phyloP scores from a whole-genome alignment of 495 filamentous ascomycete species.

The Lepraria neglecta region DNA sequence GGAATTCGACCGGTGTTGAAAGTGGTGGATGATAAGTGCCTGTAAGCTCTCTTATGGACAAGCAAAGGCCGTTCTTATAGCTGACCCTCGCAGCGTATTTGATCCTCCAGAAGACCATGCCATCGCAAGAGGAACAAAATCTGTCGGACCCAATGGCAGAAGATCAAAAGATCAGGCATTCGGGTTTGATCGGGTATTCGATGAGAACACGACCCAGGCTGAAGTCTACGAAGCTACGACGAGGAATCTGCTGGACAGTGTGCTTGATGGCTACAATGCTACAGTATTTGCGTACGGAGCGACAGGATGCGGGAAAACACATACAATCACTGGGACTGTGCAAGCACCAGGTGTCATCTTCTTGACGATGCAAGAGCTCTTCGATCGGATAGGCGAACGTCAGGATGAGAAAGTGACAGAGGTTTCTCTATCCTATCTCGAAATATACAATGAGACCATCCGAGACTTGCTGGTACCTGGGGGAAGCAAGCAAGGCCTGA shows the following conservation, averaged over 20 bases:
- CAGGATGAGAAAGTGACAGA: slow-evolving; percentile 82
- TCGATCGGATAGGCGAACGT: slow-evolving; percentile 85
- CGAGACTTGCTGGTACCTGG: slow-evolving; percentile 85
- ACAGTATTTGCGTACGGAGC: slow-evolving; percentile 98
- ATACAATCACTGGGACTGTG: slow-evolving; percentile 92
- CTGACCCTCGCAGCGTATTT: slow-evolving; percentile 61
- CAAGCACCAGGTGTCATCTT: slow-evolving; percentile 98
- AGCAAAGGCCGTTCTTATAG: not conserved
- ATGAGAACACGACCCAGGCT: slow-evolving; percentile 86
- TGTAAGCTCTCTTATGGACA: slow-evolving; percentile 51
- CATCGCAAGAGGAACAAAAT: slow-evolving; percentile 81
- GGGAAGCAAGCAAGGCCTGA: slow-evolving; percentile 77
- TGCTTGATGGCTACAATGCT: slow-evolving; percentile 96
- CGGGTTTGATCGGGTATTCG: slow-evolving; percentile 92
- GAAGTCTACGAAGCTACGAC: slow-evolving; percentile 97
- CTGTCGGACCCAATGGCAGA: slow-evolving; percentile 77
- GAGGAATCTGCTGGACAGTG: slow-evolving; percentile 79
- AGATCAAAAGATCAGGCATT: slow-evolving; percentile 98
- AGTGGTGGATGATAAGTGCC: slow-evolving; percentile 89
- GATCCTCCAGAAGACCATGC: slow-evolving; percentile 96
- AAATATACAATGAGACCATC: slow-evolving; percentile 99
- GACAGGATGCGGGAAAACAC: slow-evolving; percentile 96
- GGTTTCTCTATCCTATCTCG: slow-evolving; percentile 88
- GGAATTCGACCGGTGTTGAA: slow-evolving; percentile 89
- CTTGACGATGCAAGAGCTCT: slow-evolving; percentile 96